These are phyloP conservation scores for Artemisia annua DNA, from an alignment of 129 eudicot species.

Conservation along the genomic window DNA sequence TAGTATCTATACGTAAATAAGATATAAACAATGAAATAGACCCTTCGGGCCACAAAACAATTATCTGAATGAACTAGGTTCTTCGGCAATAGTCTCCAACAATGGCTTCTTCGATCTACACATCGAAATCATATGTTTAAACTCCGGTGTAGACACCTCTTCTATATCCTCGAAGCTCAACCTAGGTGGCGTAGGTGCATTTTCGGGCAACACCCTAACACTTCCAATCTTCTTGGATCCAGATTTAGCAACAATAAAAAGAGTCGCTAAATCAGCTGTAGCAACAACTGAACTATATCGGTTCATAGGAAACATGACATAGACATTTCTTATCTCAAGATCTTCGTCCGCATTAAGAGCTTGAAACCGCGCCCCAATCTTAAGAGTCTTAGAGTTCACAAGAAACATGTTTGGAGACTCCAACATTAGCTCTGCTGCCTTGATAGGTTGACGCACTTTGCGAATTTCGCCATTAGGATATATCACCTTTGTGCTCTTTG, in stretches of 20 bases:
- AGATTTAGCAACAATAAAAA: conserved; percentile 56
- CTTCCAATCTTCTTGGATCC: conserved; percentile 30
- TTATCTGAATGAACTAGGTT: conserved; percentile 55
- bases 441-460: conserved; percentile 44
- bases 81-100: conserved; percentile 91
- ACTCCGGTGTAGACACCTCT: conserved; percentile 50
- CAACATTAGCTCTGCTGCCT: conserved; percentile 82
- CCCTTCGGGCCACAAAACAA: conserved; percentile 27
- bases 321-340: conserved; percentile 54
- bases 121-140: conserved; percentile 61
- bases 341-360: conserved; percentile 83
- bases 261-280: conserved; percentile 64
- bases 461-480: conserved; percentile 66
- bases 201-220: conserved; percentile 55
- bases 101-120: conserved; percentile 93
- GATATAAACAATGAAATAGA: neutral
- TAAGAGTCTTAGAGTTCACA: conserved; percentile 57
- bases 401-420: conserved; percentile 62
- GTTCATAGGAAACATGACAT: conserved; percentile 68
- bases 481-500: conserved; percentile 51
- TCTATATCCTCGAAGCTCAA: conserved; percentile 42
- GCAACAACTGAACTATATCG: conserved; percentile 49
- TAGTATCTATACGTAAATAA: conserved; percentile 14
- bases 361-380: conserved; percentile 58
- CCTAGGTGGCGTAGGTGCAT: conserved; percentile 39